Conservation (phyloP, 2,329 filamentous ascomycete genomes). For the Cladosporium austrohemisphaericum region DNA sequence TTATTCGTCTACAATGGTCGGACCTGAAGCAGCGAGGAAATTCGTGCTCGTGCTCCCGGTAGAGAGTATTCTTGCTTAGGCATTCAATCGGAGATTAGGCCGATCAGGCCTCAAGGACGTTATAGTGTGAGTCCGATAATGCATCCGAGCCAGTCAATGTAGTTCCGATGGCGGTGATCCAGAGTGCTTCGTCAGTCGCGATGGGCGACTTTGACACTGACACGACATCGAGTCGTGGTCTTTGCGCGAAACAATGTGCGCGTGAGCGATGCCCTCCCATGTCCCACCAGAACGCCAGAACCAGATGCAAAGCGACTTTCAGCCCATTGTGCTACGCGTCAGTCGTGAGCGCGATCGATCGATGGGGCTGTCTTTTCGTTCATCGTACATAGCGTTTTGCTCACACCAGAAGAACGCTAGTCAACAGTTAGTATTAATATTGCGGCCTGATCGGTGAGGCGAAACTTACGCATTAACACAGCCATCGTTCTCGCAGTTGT, state of each 20-base stretch:
- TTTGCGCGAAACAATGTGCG: conserved; percentile 1
- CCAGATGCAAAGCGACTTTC: conserved; percentile 1
- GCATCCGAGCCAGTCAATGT: conserved; percentile 10
- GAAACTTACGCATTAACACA: conserved; percentile 43
- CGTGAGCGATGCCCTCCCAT: background rate
- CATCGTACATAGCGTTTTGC: background rate
- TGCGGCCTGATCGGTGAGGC: background rate
- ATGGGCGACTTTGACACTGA: background rate
- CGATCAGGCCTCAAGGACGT: background rate
- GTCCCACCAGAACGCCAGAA: conserved; percentile 8
- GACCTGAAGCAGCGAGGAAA: background rate
- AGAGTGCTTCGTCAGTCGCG: background rate
- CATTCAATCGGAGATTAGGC: conserved; percentile 3
- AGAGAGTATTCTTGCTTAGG: background rate
- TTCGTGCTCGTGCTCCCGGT: background rate
- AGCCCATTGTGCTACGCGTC: background rate
- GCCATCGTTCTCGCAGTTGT: conserved; percentile 59
- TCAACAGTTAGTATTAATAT: background rate
- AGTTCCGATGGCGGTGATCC: background rate
- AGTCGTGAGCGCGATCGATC: background rate
- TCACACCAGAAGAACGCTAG: conserved; percentile 17
- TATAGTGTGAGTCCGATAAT: conserved; percentile 4
- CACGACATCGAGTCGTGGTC: conserved; percentile 2
- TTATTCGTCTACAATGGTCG: conserved; percentile 10
- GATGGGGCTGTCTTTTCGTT: background rate